phyloP scores from a whole-genome alignment of 306 rosid species.

The Neltuma alba region DNA sequence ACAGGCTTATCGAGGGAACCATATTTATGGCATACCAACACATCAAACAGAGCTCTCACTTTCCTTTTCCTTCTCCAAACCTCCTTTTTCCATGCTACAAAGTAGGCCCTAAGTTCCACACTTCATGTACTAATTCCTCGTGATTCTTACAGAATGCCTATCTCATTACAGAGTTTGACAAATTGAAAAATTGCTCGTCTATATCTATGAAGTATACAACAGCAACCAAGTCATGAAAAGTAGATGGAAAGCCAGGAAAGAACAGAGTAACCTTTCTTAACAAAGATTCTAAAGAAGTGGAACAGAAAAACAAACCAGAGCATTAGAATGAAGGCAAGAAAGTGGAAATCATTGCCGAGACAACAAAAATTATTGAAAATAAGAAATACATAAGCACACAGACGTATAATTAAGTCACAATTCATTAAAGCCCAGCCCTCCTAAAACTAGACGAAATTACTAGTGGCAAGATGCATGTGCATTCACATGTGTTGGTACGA shows the following conservation, averaged over 20 bases:
- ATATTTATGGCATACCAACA: neutral
- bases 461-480: slow-evolving; percentile 27
- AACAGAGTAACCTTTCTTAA: neutral
- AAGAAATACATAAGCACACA: neutral
- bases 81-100: neutral
- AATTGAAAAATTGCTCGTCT: neutral
- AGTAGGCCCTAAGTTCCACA: neutral
- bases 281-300: slow-evolving; percentile 2
- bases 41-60: neutral
- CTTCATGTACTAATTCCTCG: neutral
- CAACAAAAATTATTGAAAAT: neutral
- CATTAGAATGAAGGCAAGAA: neutral
- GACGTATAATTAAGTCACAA: neutral
- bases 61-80: neutral
- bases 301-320: neutral
- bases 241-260: slow-evolving; percentile 1
- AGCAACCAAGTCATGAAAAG: slow-evolving; percentile 22
- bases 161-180: slow-evolving; percentile 1
- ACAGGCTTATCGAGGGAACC: neutral
- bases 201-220: neutral
- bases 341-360: slow-evolving; percentile 1
- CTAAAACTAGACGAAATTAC: neutral
- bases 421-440: slow-evolving; percentile 16
- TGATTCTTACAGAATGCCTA: slow-evolving; percentile 12
- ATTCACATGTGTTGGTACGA: neutral